Evolutionary conservation across 1,284 basidiomycete species (phyloP).

Genomic region (Apiotrichum domesticum): DNA sequence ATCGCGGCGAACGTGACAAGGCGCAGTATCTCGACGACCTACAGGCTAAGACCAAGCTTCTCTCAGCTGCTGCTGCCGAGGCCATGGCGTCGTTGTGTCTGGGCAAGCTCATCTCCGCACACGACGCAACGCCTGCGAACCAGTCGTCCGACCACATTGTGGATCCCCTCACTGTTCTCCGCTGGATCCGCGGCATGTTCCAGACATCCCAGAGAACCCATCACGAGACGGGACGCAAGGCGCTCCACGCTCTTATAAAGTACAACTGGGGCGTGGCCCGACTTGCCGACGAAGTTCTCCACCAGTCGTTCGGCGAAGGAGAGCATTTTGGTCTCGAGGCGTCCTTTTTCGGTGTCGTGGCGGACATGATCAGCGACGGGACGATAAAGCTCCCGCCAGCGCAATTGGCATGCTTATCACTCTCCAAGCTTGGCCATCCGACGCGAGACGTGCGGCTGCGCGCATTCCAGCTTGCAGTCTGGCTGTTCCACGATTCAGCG

Average conservation of each 20-base stretch:
- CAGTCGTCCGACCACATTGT: constrained; percentile 39
- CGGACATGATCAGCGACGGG: constrained; percentile 54
- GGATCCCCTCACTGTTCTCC: constrained; percentile 46
- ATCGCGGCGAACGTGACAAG: constrained; percentile 52
- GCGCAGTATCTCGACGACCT: constrained; percentile 56
- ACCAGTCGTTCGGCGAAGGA: constrained; percentile 62
- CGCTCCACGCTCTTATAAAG: constrained; percentile 64
- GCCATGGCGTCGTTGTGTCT: constrained; percentile 82
- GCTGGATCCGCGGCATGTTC: constrained; percentile 50
- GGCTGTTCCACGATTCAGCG: constrained; percentile 54
- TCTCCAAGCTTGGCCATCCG: constrained; percentile 79
- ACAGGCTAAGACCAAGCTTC: constrained; percentile 62
- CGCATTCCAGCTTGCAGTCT: constrained; percentile 73
- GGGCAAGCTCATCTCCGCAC: constrained; percentile 37
- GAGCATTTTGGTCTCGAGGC: constrained; percentile 47
- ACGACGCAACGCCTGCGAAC: constrained; percentile 33
- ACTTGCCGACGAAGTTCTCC: constrained; percentile 65
- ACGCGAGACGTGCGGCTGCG: constrained; percentile 61
- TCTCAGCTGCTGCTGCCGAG: constrained; percentile 72
- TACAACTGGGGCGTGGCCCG: constrained; percentile 57
- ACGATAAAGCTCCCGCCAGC: constrained; percentile 54
- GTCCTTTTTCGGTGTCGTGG: constrained; percentile 71
- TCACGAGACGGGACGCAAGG: constrained; percentile 54
- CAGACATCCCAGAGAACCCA: constrained; percentile 38
- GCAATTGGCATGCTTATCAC: constrained; percentile 71